A percentile compares a stretch with the other conserved stretches of the same genome.
phyloP scores from a whole-genome alignment of 148 eudicot genomes.

The Pharnaceum exiguum region DNA sequence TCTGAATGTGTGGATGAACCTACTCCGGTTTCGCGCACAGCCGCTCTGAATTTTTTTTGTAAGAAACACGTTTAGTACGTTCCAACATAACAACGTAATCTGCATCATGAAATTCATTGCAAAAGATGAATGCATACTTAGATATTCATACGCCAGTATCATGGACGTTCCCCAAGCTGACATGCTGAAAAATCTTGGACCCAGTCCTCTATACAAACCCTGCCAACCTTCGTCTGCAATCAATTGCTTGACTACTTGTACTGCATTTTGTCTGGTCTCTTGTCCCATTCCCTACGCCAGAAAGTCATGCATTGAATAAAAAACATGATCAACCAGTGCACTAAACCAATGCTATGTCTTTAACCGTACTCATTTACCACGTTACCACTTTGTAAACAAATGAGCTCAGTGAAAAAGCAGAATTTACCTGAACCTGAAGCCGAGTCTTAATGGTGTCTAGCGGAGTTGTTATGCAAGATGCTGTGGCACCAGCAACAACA shows the following conservation, averaged over 20 bases:
- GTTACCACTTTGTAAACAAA: not conserved
- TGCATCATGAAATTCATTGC: not conserved
- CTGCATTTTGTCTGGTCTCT: conserved; percentile 51
- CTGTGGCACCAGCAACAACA: conserved; percentile 81
- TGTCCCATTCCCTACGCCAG: conserved; percentile 58
- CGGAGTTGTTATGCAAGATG: conserved; percentile 93
- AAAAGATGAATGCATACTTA: conserved; percentile 50
- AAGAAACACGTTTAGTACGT: not conserved
- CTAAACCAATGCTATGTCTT: too few species aligned
- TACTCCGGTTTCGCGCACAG: conserved; percentile 57
- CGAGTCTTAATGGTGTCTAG: conserved; percentile 96
- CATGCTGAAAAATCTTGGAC: conserved; percentile 97
- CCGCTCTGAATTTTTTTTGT: conserved; percentile 48
- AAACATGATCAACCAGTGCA: too few species aligned
- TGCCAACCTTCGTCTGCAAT: conserved; percentile 86
- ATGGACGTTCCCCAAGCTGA: conserved; percentile 99
- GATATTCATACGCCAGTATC: conserved; percentile 91
- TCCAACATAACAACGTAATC: not conserved
- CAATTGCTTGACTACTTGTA: conserved; percentile 71
- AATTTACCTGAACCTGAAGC: conserved; percentile 50
- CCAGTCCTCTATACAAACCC: conserved; percentile 90
- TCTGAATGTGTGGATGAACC: conserved; percentile 12
- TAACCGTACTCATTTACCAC: not conserved
- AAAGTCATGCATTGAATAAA: too few species aligned
- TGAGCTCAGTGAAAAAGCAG: conserved; percentile 3